phyloP scores from a whole-genome alignment of 805 yeast species.

The Candida morakotiae region DNA sequence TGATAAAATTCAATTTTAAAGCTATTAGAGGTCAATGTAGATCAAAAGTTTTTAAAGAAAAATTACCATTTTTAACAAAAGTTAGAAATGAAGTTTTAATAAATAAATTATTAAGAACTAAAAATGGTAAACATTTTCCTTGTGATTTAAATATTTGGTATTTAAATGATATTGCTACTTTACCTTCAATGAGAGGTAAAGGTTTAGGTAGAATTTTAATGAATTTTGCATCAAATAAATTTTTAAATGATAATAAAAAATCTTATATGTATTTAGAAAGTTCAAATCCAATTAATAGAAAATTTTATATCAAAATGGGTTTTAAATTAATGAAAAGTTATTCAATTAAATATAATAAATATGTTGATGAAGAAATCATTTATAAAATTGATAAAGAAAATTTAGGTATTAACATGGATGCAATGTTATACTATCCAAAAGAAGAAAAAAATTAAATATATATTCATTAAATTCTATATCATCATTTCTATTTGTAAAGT shows the following conservation, averaged over 20 bases:
- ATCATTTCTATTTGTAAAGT: too few relatives aligned
- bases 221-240: slow-evolving; percentile 46
- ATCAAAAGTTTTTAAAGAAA: slow-evolving; percentile 47
- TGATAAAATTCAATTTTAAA: slow-evolving; percentile 33
- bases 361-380: slow-evolving; percentile 6
- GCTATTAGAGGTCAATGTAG: slow-evolving; percentile 39
- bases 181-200: slow-evolving; percentile 55
- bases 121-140: slow-evolving; percentile 25
- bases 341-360: slow-evolving; percentile 8
- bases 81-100: slow-evolving; percentile 43
- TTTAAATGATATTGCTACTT: slow-evolving; percentile 54
- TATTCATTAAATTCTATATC: too few relatives aligned
- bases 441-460: too few relatives aligned
- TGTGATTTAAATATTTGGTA: slow-evolving; percentile 43
- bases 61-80: slow-evolving; percentile 41
- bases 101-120: slow-evolving; percentile 25
- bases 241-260: slow-evolving; percentile 25
- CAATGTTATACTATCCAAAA: slow-evolving; percentile 9
- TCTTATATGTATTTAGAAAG: slow-evolving; percentile 49
- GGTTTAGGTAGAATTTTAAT: slow-evolving; percentile 52
- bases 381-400: slow-evolving; percentile 7
- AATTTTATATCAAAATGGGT: slow-evolving; percentile 52
- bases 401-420: slow-evolving; percentile 10
- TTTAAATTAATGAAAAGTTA: slow-evolving; percentile 34
- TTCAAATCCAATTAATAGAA: slow-evolving; percentile 50